A percentile compares a stretch with the other conserved stretches of the same genome.
phyloP scores from a whole-genome alignment of 2,329 filamentous ascomycete genomes.

The Ascochyta rabiei region DNA sequence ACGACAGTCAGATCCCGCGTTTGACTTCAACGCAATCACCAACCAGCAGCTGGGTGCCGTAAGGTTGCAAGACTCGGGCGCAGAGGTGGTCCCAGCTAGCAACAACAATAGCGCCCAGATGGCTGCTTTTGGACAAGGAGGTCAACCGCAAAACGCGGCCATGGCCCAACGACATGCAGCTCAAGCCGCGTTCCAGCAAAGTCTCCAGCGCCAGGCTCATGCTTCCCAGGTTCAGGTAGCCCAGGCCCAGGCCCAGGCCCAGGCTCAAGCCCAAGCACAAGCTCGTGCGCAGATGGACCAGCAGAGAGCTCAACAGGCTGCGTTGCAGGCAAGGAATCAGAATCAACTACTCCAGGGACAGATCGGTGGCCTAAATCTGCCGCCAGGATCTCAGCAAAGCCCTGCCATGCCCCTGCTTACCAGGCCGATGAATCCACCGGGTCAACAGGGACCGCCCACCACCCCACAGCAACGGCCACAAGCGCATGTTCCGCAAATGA shows the following conservation, averaged over 20 bases:
- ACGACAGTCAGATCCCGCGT: slow-evolving; percentile 39
- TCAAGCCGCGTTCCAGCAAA: slow-evolving; percentile 31
- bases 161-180: slow-evolving; percentile 40
- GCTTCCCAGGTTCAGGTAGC: slow-evolving; percentile 28
- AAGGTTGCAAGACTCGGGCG: slow-evolving; percentile 65
- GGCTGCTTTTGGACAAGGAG: slow-evolving; percentile 40
- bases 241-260: slow-evolving; percentile 32
- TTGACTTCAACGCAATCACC: slow-evolving; percentile 62
- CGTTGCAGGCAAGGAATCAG: slow-evolving; percentile 33
- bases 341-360: slow-evolving; percentile 39
- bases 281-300: slow-evolving; percentile 37
- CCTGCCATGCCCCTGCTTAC: slow-evolving; percentile 58
- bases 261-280: slow-evolving; percentile 31
- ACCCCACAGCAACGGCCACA: slow-evolving; percentile 46
- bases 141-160: slow-evolving; percentile 33
- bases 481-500: slow-evolving; percentile 45
- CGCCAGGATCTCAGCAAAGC: slow-evolving; percentile 49
- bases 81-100: slow-evolving; percentile 68
- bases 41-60: slow-evolving; percentile 67
- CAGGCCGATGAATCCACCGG: slow-evolving; percentile 54
- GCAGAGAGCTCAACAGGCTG: slow-evolving; percentile 47
- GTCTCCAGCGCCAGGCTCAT: slow-evolving; percentile 45
- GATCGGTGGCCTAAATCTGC: slow-evolving; percentile 53
- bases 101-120: slow-evolving; percentile 56
- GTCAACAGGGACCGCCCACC: slow-evolving; percentile 46